These are phyloP conservation scores for Colletotrichum musae DNA, from an alignment of 2,329 filamentous ascomycete species.

Conservation along the genomic window DNA sequence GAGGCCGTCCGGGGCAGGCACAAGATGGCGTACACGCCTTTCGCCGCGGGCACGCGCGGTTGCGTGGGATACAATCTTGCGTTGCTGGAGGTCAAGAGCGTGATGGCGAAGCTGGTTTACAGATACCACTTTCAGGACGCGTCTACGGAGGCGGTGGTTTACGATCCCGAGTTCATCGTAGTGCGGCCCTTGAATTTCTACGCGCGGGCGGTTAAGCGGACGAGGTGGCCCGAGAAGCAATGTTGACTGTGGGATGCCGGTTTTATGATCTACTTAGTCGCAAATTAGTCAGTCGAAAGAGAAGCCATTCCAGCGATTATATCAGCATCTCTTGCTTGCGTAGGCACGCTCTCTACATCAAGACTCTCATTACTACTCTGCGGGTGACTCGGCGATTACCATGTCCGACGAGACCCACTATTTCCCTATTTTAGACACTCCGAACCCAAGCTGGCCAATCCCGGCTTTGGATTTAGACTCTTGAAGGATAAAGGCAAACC, in stretches of 20 bases:
- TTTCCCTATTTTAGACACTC: too few species aligned
- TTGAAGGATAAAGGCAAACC: too few species aligned
- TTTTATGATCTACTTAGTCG: background rate
- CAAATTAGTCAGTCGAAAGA: background rate
- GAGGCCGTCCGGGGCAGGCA: constrained; percentile 3
- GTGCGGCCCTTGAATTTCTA: constrained; percentile 45
- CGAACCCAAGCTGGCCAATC: too few species aligned
- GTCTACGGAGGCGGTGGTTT: constrained; percentile 40
- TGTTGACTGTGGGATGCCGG: background rate
- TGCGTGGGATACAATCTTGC: constrained; percentile 29
- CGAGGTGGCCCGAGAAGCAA: constrained; percentile 14
- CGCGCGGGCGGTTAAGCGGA: constrained; percentile 19
- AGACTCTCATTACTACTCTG: too few species aligned
- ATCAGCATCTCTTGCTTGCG: too few species aligned
- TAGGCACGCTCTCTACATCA: too few species aligned
- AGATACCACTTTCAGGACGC: constrained; percentile 42
- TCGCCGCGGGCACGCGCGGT: constrained; percentile 16
- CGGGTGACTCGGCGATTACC: too few species aligned
- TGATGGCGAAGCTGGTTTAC: constrained; percentile 21
- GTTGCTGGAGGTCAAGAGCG: constrained; percentile 23
- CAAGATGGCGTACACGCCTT: constrained; percentile 28
- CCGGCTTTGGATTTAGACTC: too few species aligned
- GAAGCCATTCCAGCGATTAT: background rate
- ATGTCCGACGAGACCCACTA: too few species aligned
- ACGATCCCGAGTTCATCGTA: constrained; percentile 44